These are phyloP conservation scores for Aspergillus jensenii DNA, from an alignment of 2,329 filamentous ascomycete species.

Conservation along the genomic window DNA sequence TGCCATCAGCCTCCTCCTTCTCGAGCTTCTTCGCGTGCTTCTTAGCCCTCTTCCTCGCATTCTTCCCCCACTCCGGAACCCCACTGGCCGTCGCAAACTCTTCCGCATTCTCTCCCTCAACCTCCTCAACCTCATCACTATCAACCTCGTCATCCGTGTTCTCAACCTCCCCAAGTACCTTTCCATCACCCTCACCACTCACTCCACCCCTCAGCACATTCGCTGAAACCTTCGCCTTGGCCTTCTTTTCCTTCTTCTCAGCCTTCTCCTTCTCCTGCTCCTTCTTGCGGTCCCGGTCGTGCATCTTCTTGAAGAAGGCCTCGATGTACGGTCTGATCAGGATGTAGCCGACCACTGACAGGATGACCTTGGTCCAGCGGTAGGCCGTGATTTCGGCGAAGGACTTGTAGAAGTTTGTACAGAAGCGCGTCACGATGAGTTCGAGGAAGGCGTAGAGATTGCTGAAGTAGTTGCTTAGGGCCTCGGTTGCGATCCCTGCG, in stretches of 20 bases:
- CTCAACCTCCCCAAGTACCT: constrained; percentile 41
- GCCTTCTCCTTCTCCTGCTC: constrained; percentile 62
- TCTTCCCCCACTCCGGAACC: constrained; percentile 65
- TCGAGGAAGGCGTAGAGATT: constrained; percentile 29
- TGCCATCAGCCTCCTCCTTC: constrained; percentile 59
- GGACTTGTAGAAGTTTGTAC: constrained; percentile 42
- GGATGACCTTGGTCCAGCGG: constrained; percentile 65
- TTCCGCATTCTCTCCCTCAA: constrained; percentile 28
- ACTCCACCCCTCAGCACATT: constrained; percentile 63
- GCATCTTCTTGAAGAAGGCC: constrained; percentile 62
- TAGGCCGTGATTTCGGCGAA: constrained; percentile 44
- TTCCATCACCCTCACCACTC: constrained; percentile 48
- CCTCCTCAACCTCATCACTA: constrained; percentile 27
- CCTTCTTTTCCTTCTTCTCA: constrained; percentile 44
- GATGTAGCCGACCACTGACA: constrained; percentile 71
- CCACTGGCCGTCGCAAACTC: constrained; percentile 46
- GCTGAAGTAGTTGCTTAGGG: constrained; percentile 31
- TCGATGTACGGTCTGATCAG: constrained; percentile 73
- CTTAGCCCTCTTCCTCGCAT: constrained; percentile 68
- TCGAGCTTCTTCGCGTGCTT: constrained; percentile 65
- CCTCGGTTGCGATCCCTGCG: constrained; percentile 25
- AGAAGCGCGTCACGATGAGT: constrained; percentile 29
- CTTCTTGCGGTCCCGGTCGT: constrained; percentile 33
- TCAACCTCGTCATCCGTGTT: constrained; percentile 48
- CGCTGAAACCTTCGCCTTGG: constrained; percentile 59